phyloP scores from a whole-genome alignment of 192 early-diverging fungal species.

The Coemansia sp. region DNA sequence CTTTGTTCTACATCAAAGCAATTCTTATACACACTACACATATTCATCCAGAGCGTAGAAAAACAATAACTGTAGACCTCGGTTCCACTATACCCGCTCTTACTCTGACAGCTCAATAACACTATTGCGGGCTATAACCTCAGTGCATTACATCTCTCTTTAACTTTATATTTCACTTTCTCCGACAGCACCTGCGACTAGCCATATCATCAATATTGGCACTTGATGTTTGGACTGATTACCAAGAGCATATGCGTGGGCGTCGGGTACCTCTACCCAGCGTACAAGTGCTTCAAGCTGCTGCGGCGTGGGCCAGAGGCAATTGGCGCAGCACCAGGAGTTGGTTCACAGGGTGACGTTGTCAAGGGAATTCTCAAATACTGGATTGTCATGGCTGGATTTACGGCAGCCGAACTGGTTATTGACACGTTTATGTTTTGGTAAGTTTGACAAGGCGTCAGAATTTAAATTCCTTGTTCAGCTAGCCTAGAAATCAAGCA shows the following conservation, averaged over 20 bases:
- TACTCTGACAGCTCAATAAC: too few relatives aligned
- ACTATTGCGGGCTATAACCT: background rate
- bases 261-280: slow-evolving; percentile 42
- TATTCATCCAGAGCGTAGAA: too few relatives aligned
- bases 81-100: too few relatives aligned
- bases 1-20: too few relatives aligned
- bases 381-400: slow-evolving; percentile 55
- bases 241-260: slow-evolving; percentile 45
- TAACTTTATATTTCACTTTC: slow-evolving; percentile 2
- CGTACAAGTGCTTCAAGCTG: slow-evolving; percentile 53
- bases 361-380: slow-evolving; percentile 49
- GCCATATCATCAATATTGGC: background rate
- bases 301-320: slow-evolving; percentile 45
- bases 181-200: background rate
- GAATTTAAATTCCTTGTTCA: background rate
- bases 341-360: slow-evolving; percentile 30
- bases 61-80: too few relatives aligned
- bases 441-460: slow-evolving; percentile 18
- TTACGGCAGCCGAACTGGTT: slow-evolving; percentile 46
- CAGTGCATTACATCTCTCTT: slow-evolving; percentile 5
- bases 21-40: too few relatives aligned
- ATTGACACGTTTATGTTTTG: slow-evolving; percentile 54
- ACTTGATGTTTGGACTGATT: slow-evolving; percentile 39
- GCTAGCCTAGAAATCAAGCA: too few relatives aligned
- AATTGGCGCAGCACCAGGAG: slow-evolving; percentile 13